These are phyloP conservation scores for Podospora conica DNA, from an alignment of 495 filamentous ascomycete genomes.

Conservation along the genomic window DNA sequence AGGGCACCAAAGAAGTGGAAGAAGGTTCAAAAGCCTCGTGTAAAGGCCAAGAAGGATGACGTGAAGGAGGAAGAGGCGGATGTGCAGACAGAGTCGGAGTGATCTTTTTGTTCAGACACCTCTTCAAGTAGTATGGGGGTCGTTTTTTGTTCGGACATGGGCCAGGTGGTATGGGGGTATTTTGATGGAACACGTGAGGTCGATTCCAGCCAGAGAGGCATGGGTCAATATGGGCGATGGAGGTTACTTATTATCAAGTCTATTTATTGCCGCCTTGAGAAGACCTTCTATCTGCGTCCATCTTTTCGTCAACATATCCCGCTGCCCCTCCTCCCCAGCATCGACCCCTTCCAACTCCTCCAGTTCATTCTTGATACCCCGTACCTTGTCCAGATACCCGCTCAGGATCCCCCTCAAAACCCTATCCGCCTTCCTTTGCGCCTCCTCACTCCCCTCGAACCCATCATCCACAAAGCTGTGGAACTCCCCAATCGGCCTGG, in stretches of 20 bases:
- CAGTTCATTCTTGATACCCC: slow-evolving; percentile 4
- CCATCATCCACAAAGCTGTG: slow-evolving; percentile 33
- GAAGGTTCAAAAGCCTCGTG: neutral
- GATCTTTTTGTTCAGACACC: neutral
- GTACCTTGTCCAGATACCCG: slow-evolving; percentile 15
- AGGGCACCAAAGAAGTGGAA: neutral
- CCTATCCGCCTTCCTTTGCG: slow-evolving; percentile 27
- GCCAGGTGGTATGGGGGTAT: neutral
- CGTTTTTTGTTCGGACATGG: no score
- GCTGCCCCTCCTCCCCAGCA: slow-evolving; percentile 13
- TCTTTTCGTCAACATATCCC: slow-evolving; percentile 18
- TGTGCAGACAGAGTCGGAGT: neutral
- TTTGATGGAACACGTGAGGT: neutral
- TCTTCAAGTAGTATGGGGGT: neutral
- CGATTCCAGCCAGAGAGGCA: neutral
- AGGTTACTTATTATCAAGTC: slow-evolving; percentile 6
- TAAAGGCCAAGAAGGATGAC: neutral
- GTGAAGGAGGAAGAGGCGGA: neutral
- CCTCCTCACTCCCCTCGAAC: slow-evolving; percentile 26
- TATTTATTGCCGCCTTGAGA: slow-evolving; percentile 19
- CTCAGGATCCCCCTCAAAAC: slow-evolving; percentile 20
- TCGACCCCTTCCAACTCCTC: slow-evolving; percentile 9
- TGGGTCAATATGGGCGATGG: neutral
- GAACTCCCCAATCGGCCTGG: slow-evolving; percentile 38
- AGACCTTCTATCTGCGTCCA: slow-evolving; percentile 27